These are phyloP conservation scores for Brettanomyces bruxellensis DNA, from an alignment of 805 yeast genomes.

Conservation along the genomic window DNA sequence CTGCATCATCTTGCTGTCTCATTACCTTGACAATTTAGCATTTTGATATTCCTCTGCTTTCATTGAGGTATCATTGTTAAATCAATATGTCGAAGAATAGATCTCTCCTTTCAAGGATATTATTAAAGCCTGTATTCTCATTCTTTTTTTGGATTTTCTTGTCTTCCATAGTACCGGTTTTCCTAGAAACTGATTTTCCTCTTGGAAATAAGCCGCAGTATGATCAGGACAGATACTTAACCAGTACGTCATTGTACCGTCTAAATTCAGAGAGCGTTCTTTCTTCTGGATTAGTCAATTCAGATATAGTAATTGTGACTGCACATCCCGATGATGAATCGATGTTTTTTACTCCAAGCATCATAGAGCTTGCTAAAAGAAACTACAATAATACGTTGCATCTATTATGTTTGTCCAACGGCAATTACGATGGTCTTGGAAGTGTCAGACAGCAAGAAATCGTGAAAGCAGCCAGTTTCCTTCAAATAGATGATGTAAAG, in stretches of 20 bases:
- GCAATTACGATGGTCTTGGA: slow-evolving; percentile 74
- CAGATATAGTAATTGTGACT: slow-evolving; percentile 34
- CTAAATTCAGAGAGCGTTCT: slow-evolving; percentile 15
- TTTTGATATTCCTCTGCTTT: too few species aligned
- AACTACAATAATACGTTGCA: slow-evolving; percentile 42
- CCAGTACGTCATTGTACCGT: slow-evolving; percentile 10
- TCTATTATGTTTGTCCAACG: slow-evolving; percentile 66
- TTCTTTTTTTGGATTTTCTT: slow-evolving; percentile 6
- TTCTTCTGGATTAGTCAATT: slow-evolving; percentile 9
- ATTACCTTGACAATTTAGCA: too few species aligned
- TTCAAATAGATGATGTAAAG: slow-evolving; percentile 39
- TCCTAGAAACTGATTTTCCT: not conserved
- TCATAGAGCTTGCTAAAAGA: slow-evolving; percentile 41
- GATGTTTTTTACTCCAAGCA: slow-evolving; percentile 88
- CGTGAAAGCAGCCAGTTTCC: slow-evolving; percentile 37
- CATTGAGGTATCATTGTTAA: not conserved
- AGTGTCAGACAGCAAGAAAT: slow-evolving; percentile 52
- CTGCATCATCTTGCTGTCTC: too few species aligned
- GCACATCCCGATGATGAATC: slow-evolving; percentile 99
- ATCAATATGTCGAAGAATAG: not conserved
- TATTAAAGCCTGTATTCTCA: not conserved
- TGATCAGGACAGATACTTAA: slow-evolving; percentile 14
- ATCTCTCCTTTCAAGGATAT: not conserved
- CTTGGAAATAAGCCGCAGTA: not conserved
- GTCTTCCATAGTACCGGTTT: slow-evolving; percentile 6